These are phyloP conservation scores for Penicillium samsonianum DNA, from an alignment of 495 filamentous ascomycete genomes.

Conservation along the genomic window DNA sequence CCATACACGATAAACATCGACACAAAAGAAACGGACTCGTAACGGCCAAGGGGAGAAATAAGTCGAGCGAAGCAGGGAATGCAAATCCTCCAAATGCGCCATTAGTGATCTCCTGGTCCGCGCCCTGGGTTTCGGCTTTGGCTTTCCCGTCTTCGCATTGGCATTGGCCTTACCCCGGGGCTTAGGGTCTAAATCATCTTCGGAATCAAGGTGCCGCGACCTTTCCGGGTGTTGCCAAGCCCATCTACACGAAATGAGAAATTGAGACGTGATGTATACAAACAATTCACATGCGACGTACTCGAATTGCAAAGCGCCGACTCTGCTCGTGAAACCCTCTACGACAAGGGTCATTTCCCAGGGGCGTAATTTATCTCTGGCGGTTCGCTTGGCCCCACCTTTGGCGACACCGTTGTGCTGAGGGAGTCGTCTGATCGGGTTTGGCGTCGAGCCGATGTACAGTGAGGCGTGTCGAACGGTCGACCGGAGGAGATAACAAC, in stretches of 20 bases:
- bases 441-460: conserved; percentile 91
- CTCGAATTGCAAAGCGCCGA: conserved; percentile 94
- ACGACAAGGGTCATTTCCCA: conserved; percentile 95
- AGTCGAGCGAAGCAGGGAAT: conserved; percentile 72
- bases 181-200: conserved; percentile 51
- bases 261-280: conserved; percentile 7
- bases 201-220: conserved; percentile 65
- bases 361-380: conserved; percentile 63
- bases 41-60: conserved; percentile 85
- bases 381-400: conserved; percentile 79
- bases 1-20: conserved; percentile 71
- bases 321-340: conserved; percentile 81
- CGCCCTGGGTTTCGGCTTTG: conserved; percentile 43
- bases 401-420: conserved; percentile 85
- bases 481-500: conserved; percentile 87
- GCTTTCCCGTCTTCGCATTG: conserved; percentile 23
- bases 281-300: conserved; percentile 47
- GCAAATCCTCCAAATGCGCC: conserved; percentile 70
- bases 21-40: conserved; percentile 73
- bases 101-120: conserved; percentile 55
- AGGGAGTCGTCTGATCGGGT: conserved; percentile 74
- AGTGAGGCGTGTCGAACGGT: conserved; percentile 61
- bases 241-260: conserved; percentile 61
- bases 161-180: conserved; percentile 9
- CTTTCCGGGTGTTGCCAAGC: conserved; percentile 83